These are phyloP conservation scores for Penicillium sp. DNA, from an alignment of 2,329 filamentous ascomycete species.

Conservation along the genomic window DNA sequence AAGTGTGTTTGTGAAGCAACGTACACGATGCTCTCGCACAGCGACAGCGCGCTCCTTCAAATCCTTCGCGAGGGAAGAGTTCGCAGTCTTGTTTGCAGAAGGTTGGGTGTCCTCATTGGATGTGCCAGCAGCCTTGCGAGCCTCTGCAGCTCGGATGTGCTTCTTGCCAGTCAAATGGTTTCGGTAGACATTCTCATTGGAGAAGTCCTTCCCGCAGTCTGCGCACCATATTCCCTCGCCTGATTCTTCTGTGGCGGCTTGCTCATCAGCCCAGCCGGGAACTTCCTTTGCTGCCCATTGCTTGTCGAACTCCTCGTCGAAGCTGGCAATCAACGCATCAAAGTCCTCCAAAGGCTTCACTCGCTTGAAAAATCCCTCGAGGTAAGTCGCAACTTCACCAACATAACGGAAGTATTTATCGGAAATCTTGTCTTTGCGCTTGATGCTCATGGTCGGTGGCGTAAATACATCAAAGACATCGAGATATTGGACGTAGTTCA, in stretches of 20 bases:
- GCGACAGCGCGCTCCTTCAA: slow-evolving; percentile 89
- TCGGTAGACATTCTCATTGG: slow-evolving; percentile 92
- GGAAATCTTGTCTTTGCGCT: slow-evolving; percentile 80
- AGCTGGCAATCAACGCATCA: slow-evolving; percentile 71
- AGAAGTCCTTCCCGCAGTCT: slow-evolving; percentile 92
- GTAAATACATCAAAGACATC: slow-evolving; percentile 87
- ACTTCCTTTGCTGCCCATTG: slow-evolving; percentile 80
- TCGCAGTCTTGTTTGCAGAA: slow-evolving; percentile 9
- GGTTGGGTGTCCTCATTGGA: slow-evolving; percentile 36
- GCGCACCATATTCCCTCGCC: slow-evolving; percentile 81
- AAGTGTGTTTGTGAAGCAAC: slow-evolving; percentile 77
- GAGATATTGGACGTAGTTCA: slow-evolving; percentile 90
- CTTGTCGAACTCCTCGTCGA: slow-evolving; percentile 80
- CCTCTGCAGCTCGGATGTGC: slow-evolving; percentile 79
- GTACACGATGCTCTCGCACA: slow-evolving; percentile 81
- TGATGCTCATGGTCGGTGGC: slow-evolving; percentile 70
- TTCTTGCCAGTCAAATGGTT: slow-evolving; percentile 88
- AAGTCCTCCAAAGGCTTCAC: slow-evolving; percentile 84
- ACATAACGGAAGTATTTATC: slow-evolving; percentile 93
- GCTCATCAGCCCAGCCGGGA: slow-evolving; percentile 71
- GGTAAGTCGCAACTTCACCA: slow-evolving; percentile 73
- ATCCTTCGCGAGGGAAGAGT: slow-evolving; percentile 40
- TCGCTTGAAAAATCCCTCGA: slow-evolving; percentile 83
- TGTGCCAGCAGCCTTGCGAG: slow-evolving; percentile 50
- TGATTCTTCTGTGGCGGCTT: slow-evolving; percentile 49